Conservation (phyloP, 768 basidiomycete species). For the Psilocybe tampanensis region DNA sequence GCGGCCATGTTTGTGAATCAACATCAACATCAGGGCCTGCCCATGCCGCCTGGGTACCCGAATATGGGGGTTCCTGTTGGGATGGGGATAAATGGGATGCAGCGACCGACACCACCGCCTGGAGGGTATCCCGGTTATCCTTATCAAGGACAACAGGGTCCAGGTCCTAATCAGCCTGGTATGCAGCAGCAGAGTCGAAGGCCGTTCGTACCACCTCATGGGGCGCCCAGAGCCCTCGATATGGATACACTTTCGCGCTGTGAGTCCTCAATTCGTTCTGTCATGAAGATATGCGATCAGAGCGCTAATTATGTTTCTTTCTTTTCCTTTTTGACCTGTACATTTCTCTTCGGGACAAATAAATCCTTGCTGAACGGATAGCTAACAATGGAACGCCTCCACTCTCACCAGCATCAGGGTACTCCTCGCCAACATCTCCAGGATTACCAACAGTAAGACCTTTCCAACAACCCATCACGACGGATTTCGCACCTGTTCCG, state of each 20-base stretch:
- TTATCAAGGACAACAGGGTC: background rate
- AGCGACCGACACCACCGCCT: conserved; percentile 44
- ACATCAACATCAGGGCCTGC: background rate
- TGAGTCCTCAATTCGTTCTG: background rate
- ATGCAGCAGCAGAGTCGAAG: background rate
- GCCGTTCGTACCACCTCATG: background rate
- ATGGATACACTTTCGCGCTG: background rate
- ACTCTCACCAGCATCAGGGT: conserved; percentile 46
- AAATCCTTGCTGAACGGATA: conserved; percentile 1
- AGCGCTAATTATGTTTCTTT: conserved; percentile 3
- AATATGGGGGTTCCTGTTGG: background rate
- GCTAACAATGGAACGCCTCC: conserved; percentile 42
- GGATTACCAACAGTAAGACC: conserved; percentile 33
- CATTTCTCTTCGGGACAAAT: no score
- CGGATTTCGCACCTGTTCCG: conserved; percentile 25
- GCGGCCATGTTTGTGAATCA: conserved; percentile 40
- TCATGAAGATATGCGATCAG: background rate
- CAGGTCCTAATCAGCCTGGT: conserved; percentile 1
- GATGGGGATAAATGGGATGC: conserved; percentile 17
- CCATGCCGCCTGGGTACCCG: background rate
- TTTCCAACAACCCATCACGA: background rate
- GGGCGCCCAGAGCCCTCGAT: background rate
- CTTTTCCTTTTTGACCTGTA: conserved; percentile 9
- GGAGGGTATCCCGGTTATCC: conserved; percentile 2
- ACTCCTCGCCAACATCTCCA: conserved; percentile 47